Evolutionary conservation across 2,329 filamentous ascomycete genomes (phyloP), one percentile per base, ranked within the genome.

Genomic region (Fusarium papillatum): DNA sequence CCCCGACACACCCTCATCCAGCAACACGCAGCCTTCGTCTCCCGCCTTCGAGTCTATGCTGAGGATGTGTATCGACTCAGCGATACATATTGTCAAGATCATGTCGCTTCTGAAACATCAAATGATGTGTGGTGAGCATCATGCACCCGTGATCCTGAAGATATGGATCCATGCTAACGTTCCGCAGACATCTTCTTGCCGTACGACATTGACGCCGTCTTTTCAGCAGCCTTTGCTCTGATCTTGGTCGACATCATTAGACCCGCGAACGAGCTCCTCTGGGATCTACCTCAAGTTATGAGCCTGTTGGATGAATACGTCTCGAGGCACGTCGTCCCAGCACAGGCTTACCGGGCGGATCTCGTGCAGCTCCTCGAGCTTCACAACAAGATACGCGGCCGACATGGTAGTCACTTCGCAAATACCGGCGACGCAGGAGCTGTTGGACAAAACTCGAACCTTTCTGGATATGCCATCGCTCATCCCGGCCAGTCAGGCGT

Each of bases 201-300:
- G 11, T 77, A 75, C 26, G 74, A 77, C 34, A 77, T 77, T 10
- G 74, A 77, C 26, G 72, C 74, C 2, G 26, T 77, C 1, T 77
- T 75, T n/a, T 77, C 75, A 2, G 74, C 74, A 4, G 65, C 75
- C 7, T 77, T 77, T 50, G 74, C 69, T 6, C 38, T 77, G 24
- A 71, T 77, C 5, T 34, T 77, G 5, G 73, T 77, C 17, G 72
- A 77, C n/a, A 77, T 77, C 11, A 64, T 77, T 3, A 41, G 75
- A 5, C 75, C 72, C 3, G 75, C 72, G 4, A 77, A 77, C 2
- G 70, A 77, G 34, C 57, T 77, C 0, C 68, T 77, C 29, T 77
- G 75, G 75, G 75, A 77, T 29, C 43, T 77, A 5, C 72, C 75
- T 7, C 72, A 77, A n/a, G 75, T 77, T 6, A 77, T 77, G 72